phyloP scores from a whole-genome alignment of 805 yeast genomes.

The Danielozyma ontarioensis region DNA sequence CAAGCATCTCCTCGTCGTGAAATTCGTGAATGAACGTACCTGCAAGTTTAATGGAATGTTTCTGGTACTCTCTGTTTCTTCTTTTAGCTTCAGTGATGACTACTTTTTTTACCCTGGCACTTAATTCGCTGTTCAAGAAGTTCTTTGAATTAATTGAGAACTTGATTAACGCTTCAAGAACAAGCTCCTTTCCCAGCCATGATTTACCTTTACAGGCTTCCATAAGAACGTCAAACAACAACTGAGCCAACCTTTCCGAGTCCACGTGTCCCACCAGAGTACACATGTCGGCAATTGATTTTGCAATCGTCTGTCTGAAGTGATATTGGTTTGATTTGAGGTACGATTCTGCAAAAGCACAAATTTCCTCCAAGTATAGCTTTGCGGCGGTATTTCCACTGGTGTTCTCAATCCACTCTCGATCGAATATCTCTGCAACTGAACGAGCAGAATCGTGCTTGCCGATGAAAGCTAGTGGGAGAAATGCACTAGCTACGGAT shows the following conservation, averaged over 20 bases:
- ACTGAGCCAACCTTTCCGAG: conserved; percentile 11
- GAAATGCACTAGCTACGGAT: conserved; percentile 53
- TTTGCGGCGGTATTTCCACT: conserved; percentile 66
- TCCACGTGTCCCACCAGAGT: conserved; percentile 33
- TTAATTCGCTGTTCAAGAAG: conserved; percentile 26
- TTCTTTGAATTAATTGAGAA: conserved; percentile 44
- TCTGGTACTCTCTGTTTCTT: conserved; percentile 60
- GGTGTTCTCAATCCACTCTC: conserved; percentile 74
- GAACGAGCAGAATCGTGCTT: conserved; percentile 54
- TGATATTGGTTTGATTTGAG: conserved; percentile 56
- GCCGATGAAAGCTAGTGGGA: conserved; percentile 79
- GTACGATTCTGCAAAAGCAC: conserved; percentile 43
- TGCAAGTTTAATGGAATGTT: conserved; percentile 46
- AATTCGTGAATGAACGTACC: conserved; percentile 45
- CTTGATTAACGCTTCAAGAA: conserved; percentile 65
- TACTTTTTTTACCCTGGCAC: conserved; percentile 35
- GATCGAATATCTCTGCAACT: conserved; percentile 46
- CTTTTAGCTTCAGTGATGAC: conserved; percentile 60
- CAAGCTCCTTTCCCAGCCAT: conserved; percentile 82
- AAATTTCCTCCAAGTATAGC: conserved; percentile 66
- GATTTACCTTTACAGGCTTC: conserved; percentile 70
- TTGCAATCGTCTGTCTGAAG: conserved; percentile 66
- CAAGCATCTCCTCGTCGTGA: conserved; percentile 31
- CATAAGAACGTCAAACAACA: conserved; percentile 49
- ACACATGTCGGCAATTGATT: conserved; percentile 57